phyloP scores from a whole-genome alignment of 202 grass and related monocot genomes.

The Zoysia matrella region DNA sequence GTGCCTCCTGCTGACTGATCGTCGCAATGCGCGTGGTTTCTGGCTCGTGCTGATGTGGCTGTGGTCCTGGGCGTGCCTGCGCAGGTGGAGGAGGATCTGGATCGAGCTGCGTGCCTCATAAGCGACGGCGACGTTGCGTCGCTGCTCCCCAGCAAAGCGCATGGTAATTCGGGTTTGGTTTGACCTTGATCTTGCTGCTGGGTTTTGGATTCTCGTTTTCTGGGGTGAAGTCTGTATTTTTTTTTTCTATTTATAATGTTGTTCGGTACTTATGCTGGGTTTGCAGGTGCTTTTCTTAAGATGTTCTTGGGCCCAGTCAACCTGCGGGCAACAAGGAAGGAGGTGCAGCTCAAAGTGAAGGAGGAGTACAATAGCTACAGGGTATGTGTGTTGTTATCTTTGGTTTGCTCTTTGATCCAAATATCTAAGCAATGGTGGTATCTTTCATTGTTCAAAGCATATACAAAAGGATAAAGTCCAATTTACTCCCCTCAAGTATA shows the following conservation, averaged over 20 bases:
- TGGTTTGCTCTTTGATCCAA: no score
- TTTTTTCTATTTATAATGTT: conserved; percentile 10
- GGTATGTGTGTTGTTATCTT: conserved; percentile 51
- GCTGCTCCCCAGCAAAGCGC: conserved; percentile 69
- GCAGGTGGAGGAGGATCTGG: conserved; percentile 92
- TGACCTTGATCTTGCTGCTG: conserved; percentile 32
- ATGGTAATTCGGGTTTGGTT: conserved; percentile 57
- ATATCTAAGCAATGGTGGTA: no score
- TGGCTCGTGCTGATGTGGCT: conserved; percentile 19
- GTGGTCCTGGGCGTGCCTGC: conserved; percentile 26
- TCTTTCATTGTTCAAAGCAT: no score
- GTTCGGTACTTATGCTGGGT: conserved; percentile 15
- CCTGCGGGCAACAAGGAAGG: conserved; percentile 83
- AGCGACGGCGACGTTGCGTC: conserved; percentile 70
- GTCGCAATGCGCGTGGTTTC: conserved; percentile 15
- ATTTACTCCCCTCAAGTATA: no score
- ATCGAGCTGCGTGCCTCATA: conserved; percentile 72
- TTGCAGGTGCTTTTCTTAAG: conserved; percentile 74
- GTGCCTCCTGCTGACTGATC: conserved; percentile 25
- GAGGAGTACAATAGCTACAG: conserved; percentile 99
- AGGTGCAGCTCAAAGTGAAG: conserved; percentile 97
- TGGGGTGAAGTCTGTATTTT: neutral
- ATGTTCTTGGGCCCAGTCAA: conserved; percentile 92
- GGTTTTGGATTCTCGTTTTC: neutral
- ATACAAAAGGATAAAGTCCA: no score